These are phyloP conservation scores for Scytalidium lignicola DNA, from an alignment of 2,329 filamentous ascomycete species.

Conservation along the genomic window DNA sequence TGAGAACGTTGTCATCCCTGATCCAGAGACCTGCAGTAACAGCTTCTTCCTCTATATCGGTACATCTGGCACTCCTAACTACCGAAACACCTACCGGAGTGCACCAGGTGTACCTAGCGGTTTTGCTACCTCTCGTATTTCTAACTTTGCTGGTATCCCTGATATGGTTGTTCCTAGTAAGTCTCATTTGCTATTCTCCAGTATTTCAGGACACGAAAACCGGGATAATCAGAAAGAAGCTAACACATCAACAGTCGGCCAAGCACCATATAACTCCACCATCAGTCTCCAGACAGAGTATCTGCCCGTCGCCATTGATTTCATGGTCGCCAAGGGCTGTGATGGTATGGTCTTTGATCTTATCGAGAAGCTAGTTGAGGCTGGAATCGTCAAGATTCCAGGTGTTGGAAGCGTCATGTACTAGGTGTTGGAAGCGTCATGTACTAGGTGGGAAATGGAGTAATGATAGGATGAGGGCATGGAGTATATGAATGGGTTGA, in stretches of 20 bases:
- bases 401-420: constrained; percentile 33
- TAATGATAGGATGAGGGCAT: background rate
- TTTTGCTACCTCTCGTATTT: constrained; percentile 37
- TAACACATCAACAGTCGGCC: constrained; percentile 14
- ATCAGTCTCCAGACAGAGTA: constrained; percentile 44
- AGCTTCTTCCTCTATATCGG: constrained; percentile 44
- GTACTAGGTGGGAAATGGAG: background rate
- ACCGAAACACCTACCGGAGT: constrained; percentile 38
- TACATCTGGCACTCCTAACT: constrained; percentile 32
- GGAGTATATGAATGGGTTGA: background rate
- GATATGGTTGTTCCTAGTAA: constrained; percentile 39
- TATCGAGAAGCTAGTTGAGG: constrained; percentile 44
- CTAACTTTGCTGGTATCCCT: constrained; percentile 40
- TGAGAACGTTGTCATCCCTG: constrained; percentile 35
- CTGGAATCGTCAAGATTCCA: constrained; percentile 42
- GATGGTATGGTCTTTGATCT: constrained; percentile 53
- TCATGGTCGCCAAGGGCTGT: constrained; percentile 55
- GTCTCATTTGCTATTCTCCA: constrained; percentile 1
- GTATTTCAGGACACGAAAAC: too few species aligned
- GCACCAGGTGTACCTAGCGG: constrained; percentile 41
- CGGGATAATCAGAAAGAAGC: background rate
- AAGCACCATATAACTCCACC: constrained; percentile 37
- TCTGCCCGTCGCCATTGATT: constrained; percentile 52
- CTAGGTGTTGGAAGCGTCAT: constrained; percentile 31
- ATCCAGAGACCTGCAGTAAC: constrained; percentile 41